phyloP scores from a whole-genome alignment of 805 yeast species.

The Pichia exigua region DNA sequence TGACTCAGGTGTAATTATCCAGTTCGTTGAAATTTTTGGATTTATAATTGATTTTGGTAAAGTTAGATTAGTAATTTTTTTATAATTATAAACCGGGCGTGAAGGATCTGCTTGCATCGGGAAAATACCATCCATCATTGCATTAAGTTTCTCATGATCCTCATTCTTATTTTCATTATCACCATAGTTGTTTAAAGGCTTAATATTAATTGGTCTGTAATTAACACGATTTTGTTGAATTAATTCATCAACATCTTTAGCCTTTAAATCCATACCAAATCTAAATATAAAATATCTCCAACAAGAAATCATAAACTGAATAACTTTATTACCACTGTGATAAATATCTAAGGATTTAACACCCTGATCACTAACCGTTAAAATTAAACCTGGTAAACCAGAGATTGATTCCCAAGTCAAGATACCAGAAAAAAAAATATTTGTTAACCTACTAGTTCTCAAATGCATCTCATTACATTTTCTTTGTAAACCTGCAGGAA shows the following conservation, averaged over 20 bases:
- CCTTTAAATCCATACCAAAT: conserved; percentile 48
- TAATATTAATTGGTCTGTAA: conserved; percentile 19
- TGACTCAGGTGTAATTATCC: conserved; percentile 58
- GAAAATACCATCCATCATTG: conserved; percentile 17
- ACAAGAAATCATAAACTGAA: conserved; percentile 57
- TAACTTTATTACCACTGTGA: conserved; percentile 37
- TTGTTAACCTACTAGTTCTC: conserved; percentile 48
- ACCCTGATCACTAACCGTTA: conserved; percentile 78
- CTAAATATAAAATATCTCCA: conserved; percentile 88
- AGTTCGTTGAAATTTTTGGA: conserved; percentile 45
- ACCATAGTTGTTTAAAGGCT: background rate
- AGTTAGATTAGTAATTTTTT: conserved; percentile 16
- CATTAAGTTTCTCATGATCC: conserved; percentile 6
- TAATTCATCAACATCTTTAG: conserved; percentile 11
- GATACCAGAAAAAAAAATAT: conserved; percentile 73
- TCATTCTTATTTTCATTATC: background rate
- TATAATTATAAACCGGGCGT: conserved; percentile 8
- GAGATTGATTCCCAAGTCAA: conserved; percentile 71
- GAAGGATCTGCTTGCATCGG: conserved; percentile 14
- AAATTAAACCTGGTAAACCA: conserved; percentile 86
- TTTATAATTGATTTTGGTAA: conserved; percentile 21
- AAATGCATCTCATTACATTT: conserved; percentile 53
- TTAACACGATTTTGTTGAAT: conserved; percentile 12
- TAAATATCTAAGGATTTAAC: conserved; percentile 46
- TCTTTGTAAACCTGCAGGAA: conserved; percentile 85